Evolutionary conservation across 495 filamentous ascomycete species (phyloP).

Genomic region (Jackrogersella minutella): DNA sequence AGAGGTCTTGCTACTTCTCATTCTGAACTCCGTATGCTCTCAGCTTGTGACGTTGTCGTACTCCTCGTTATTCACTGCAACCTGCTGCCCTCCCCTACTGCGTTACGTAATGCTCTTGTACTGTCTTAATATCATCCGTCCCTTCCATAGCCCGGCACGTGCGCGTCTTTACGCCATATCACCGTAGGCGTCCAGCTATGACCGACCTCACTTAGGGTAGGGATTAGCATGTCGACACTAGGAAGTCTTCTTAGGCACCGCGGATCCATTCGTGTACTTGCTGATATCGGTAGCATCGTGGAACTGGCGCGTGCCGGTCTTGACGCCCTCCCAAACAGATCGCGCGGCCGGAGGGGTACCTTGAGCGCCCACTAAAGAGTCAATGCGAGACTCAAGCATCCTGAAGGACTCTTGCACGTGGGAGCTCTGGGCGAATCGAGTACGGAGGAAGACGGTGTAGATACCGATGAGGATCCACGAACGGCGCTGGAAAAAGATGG

Average conservation of each 20-base stretch:
- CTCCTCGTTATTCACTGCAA: slow-evolving; percentile 8
- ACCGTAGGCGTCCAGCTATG: slow-evolving; percentile 32
- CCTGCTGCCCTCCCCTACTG: not conserved
- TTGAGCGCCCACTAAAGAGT: slow-evolving; percentile 84
- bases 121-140: slow-evolving; percentile 3
- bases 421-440: slow-evolving; percentile 85
- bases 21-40: slow-evolving; percentile 16
- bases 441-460: slow-evolving; percentile 93
- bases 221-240: slow-evolving; percentile 35
- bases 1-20: slow-evolving; percentile 16
- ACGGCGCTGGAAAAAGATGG: slow-evolving; percentile 84
- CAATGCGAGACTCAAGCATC: slow-evolving; percentile 74
- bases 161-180: slow-evolving; percentile 25
- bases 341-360: slow-evolving; percentile 84
- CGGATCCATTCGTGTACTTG: slow-evolving; percentile 67
- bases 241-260: slow-evolving; percentile 61
- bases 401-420: slow-evolving; percentile 86
- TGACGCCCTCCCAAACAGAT: slow-evolving; percentile 82
- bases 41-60: slow-evolving; percentile 2
- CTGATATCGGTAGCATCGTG: slow-evolving; percentile 80
- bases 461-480: slow-evolving; percentile 85
- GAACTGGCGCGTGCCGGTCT: slow-evolving; percentile 74
- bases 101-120: not conserved
- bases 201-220: slow-evolving; percentile 7
- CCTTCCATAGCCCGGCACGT: slow-evolving; percentile 13